Base-by-base conservation (phyloP, 768 basidiomycete species). In the Hebeloma cylindrosporum region DNA sequence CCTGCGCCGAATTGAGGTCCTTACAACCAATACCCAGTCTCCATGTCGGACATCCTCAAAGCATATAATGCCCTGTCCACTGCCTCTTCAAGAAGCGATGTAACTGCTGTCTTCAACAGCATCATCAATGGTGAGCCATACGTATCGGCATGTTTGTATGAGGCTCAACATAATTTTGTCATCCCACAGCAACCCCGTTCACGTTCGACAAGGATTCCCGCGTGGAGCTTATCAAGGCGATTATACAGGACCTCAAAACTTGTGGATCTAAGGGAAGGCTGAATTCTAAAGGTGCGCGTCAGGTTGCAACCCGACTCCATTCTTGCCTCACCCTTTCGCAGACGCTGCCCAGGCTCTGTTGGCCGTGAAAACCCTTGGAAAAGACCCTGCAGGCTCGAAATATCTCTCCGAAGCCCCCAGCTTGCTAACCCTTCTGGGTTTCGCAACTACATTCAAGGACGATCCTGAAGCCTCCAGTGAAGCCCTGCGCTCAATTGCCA, bases 401-500 rank as follows among this genome's bases (percentile, higher is more conserved):
- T 67, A 82, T 40, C 70, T 91, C 17, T 74, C 78, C 4, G 68
- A 69, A 1, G 55, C 77, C 6, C 56, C 71, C 17, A 87, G 83
- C 58, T 66, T 92, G 17, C 72, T 74, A 2, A 64, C 70, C 14
- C 68, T 92, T 16, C 69, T 88, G 23, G 60, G 60, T 5, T 53
- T 85, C 5, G 72, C 80, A 7, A 60, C 66, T 5, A 61, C 72
- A 5, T 74, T 83, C 59, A 82, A 81, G 46, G 75, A 80, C 42
- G 74, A 80, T 29, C 58, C 60, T 2, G 82, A 83, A 9, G 83
- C 82, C 2, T 70, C 77, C 3, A 78, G 74, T 32, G 86, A 90
- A 65, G 85, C 86, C 1, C 69, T 91, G 33, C 74, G 85, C 43
- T 88, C 79, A 40, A 72, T 91, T 18, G 91, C 92, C 6, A 94